These are phyloP conservation scores for Ceratocystis smalleyi DNA, from an alignment of 2,329 filamentous ascomycete species.

Conservation along the genomic window DNA sequence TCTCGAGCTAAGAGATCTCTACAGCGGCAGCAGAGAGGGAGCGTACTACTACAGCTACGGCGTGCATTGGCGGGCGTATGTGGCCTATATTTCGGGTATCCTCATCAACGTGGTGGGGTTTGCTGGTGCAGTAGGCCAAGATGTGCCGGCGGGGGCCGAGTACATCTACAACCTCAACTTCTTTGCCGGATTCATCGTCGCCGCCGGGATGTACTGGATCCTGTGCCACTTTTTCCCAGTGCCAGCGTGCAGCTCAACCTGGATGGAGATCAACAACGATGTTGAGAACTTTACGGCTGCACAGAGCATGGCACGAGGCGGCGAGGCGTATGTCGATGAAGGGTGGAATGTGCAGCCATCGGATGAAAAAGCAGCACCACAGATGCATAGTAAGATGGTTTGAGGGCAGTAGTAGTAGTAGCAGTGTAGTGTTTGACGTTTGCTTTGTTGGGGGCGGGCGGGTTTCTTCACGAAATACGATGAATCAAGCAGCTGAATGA, in stretches of 20 bases:
- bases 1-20: conserved; percentile 61
- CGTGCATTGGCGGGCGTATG: conserved; percentile 70
- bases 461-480: not conserved
- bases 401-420: not conserved
- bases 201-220: conserved; percentile 48
- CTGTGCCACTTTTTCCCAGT: conserved; percentile 57
- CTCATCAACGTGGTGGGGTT: conserved; percentile 87
- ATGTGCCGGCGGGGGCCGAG: conserved; percentile 60
- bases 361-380: conserved; percentile 14
- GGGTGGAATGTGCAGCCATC: conserved; percentile 16
- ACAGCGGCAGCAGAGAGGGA: conserved; percentile 49
- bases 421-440: no score
- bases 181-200: conserved; percentile 67
- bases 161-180: conserved; percentile 89
- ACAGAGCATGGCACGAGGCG: conserved; percentile 24
- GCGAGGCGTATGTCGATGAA: conserved; percentile 28
- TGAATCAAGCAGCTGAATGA: not conserved
- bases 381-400: not conserved
- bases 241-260: conserved; percentile 55
- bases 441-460: not conserved
- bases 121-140: conserved; percentile 56
- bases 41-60: conserved; percentile 64
- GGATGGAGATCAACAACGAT: conserved; percentile 61
- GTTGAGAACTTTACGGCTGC: conserved; percentile 38
- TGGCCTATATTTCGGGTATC: conserved; percentile 68